Percentiles rank a stretch among this genome's conserved stretches.
These are phyloP conservation scores for Macadamia tetraphylla DNA, from an alignment of 164 flowering plant genomes.

Conservation along the genomic window DNA sequence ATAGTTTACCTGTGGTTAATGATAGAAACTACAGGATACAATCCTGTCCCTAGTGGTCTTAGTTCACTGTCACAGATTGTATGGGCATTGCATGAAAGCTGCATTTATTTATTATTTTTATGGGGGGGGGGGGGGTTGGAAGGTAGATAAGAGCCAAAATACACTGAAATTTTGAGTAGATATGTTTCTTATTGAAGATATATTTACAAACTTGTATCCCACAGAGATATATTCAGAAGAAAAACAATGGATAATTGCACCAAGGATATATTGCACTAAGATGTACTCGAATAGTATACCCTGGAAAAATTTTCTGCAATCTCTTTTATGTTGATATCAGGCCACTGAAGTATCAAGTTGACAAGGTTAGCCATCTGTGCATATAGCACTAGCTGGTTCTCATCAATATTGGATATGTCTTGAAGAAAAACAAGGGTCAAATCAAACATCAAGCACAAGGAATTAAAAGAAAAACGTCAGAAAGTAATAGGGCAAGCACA, in stretches of 20 bases:
- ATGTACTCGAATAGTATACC: slow-evolving; percentile 30
- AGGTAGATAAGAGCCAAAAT: slow-evolving; percentile 1
- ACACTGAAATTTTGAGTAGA: background rate
- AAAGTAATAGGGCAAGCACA: background rate
- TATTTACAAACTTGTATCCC: background rate
- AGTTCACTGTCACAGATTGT: slow-evolving; percentile 91
- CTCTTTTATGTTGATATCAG: slow-evolving; percentile 63
- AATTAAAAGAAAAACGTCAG: background rate
- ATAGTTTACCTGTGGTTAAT: slow-evolving; percentile 83
- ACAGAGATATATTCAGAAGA: background rate
- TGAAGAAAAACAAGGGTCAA: slow-evolving; percentile 18
- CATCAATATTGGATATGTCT: slow-evolving; percentile 80
- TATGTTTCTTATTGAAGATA: background rate
- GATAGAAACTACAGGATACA: slow-evolving; percentile 87
- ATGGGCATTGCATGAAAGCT: slow-evolving; percentile 99
- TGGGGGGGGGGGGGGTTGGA: too few species aligned
- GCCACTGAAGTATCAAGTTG: slow-evolving; percentile 60
- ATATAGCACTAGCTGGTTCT: slow-evolving; percentile 72
- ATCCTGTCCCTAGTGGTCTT: slow-evolving; percentile 87
- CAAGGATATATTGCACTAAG: background rate
- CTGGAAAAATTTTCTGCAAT: slow-evolving; percentile 83
- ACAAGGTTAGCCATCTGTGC: slow-evolving; percentile 99
- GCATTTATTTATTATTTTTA: slow-evolving; percentile 14
- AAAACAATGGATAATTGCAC: background rate
- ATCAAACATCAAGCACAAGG: slow-evolving; percentile 14